A percentile compares a stretch with the other conserved stretches of the same genome.
Conservation (phyloP, 2,329 filamentous ascomycete species). For the Nemania sp. region DNA sequence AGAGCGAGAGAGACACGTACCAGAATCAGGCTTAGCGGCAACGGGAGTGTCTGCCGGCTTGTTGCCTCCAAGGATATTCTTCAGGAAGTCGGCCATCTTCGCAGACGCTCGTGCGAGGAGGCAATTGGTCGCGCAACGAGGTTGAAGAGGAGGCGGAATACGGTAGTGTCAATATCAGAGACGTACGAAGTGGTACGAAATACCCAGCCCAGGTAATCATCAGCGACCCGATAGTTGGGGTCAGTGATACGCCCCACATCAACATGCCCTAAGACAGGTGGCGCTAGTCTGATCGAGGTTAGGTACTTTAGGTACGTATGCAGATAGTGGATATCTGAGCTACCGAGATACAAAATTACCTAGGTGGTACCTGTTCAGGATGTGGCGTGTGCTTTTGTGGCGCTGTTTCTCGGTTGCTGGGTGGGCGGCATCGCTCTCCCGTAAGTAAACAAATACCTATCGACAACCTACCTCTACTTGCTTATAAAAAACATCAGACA, state of each 20-base stretch:
- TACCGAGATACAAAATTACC: too few species aligned
- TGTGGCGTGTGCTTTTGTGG: conserved; percentile 3
- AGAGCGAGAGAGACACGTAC: conserved; percentile 51
- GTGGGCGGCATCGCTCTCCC: conserved; percentile 1
- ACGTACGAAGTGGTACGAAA: neutral
- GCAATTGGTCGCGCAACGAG: conserved; percentile 29
- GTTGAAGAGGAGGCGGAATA: conserved; percentile 17
- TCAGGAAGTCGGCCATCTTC: conserved; percentile 64
- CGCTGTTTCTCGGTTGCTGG: conserved; percentile 19
- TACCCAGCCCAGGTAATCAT: conserved; percentile 1
- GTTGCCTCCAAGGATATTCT: conserved; percentile 70
- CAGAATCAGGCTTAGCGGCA: conserved; percentile 62
- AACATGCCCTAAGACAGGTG: neutral
- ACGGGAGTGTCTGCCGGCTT: conserved; percentile 61
- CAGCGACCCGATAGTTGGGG: conserved; percentile 23
- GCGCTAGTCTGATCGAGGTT: too few species aligned
- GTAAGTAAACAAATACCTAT: conserved; percentile 34
- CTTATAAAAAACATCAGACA: neutral
- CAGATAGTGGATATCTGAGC: too few species aligned
- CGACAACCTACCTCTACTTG: neutral
- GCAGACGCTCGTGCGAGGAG: conserved; percentile 33
- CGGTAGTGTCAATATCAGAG: conserved; percentile 9
- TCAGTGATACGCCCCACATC: conserved; percentile 22
- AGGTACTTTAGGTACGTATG: neutral
- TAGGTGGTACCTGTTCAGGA: too few species aligned